These are phyloP conservation scores for Penicillium janthinellum DNA, from an alignment of 2,329 filamentous ascomycete genomes.

Conservation along the genomic window DNA sequence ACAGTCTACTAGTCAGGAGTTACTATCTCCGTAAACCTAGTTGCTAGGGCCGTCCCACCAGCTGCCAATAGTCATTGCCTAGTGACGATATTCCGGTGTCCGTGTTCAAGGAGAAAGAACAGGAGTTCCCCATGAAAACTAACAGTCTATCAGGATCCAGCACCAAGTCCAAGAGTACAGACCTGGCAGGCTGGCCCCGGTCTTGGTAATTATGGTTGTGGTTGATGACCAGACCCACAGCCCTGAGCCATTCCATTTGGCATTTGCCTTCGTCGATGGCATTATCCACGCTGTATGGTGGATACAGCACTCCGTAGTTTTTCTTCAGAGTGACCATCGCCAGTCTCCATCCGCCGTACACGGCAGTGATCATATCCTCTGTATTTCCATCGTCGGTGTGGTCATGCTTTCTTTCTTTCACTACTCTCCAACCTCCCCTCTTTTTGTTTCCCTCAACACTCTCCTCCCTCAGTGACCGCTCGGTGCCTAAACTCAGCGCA, in stretches of 20 bases:
- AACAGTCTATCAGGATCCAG: too few relatives aligned
- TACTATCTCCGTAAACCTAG: background rate
- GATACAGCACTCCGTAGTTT: background rate
- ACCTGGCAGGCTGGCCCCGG: background rate
- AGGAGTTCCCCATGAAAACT: background rate
- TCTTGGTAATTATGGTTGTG: background rate
- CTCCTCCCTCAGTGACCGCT: background rate
- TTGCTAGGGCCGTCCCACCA: background rate
- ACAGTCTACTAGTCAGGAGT: background rate
- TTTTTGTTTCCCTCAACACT: conserved; percentile 5
- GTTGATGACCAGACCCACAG: conserved; percentile 1
- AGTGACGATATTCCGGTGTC: background rate
- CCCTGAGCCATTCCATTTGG: conserved; percentile 5
- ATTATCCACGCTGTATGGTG: background rate
- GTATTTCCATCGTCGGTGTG: background rate
- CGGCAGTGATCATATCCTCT: background rate
- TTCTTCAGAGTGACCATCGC: background rate
- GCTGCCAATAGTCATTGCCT: background rate
- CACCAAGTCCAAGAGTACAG: background rate
- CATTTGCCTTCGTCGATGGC: conserved; percentile 1
- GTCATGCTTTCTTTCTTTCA: background rate
- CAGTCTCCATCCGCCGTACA: background rate
- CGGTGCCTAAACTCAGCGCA: conserved; percentile 2
- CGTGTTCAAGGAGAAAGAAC: background rate
- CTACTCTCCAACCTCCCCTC: conserved; percentile 7